phyloP scores from a whole-genome alignment of 164 flowering plant species.

The Nymphaea colorata region DNA sequence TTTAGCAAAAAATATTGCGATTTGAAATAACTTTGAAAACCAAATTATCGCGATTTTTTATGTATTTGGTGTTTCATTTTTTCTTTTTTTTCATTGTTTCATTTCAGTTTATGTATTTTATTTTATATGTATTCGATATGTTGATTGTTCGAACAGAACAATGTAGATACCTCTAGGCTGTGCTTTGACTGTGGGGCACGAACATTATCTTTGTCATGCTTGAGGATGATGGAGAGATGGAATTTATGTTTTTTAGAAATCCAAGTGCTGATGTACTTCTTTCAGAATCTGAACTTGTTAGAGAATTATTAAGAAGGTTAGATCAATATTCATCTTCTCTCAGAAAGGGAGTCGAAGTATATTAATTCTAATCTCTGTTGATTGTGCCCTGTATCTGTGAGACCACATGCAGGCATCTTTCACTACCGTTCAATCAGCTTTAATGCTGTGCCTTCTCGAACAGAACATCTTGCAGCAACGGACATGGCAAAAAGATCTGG shows the following conservation, averaged over 20 bases:
- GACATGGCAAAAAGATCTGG: conserved; percentile 47
- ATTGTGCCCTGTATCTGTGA: neutral
- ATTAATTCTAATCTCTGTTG: neutral
- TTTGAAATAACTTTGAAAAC: too few species aligned
- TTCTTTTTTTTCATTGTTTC: too few species aligned
- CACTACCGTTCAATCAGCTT: conserved; percentile 79
- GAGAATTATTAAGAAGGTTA: conserved; percentile 39
- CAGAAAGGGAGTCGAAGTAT: neutral
- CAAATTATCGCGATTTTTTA: too few species aligned
- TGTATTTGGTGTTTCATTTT: too few species aligned
- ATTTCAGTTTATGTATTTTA: too few species aligned
- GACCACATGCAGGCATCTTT: conserved; percentile 46
- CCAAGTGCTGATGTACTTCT: conserved; percentile 86
- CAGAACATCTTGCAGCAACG: conserved; percentile 68
- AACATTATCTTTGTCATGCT: conserved; percentile 69
- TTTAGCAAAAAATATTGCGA: too few species aligned
- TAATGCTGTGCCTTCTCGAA: conserved; percentile 66
- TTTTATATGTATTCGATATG: too few species aligned
- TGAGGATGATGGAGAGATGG: conserved; percentile 70
- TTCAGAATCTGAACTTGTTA: conserved; percentile 53
- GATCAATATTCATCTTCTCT: neutral
- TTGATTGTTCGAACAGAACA: conserved; percentile 44
- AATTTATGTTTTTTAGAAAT: conserved; percentile 68
- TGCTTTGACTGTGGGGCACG: conserved; percentile 56
- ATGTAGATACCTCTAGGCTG: conserved; percentile 50